Evolutionary conservation across 2,329 filamentous ascomycete genomes (phyloP), one percentile per base, ranked within the genome.

Genomic region (Ceratocystis variospora): DNA sequence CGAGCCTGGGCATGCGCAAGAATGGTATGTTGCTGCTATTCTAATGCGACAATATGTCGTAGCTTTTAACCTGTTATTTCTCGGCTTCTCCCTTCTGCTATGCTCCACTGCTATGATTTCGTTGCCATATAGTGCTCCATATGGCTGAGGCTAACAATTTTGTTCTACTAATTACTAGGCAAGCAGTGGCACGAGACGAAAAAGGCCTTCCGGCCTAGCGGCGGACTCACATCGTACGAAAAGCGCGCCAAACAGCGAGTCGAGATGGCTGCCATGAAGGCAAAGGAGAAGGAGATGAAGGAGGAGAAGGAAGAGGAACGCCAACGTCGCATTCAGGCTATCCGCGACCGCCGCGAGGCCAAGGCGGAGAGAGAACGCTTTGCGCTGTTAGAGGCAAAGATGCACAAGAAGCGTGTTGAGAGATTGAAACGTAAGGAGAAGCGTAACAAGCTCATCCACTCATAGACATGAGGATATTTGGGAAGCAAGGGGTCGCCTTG

Each of bases 331-430:
- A 85, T 94, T 65, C 83, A 92, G 73, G 82, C 82, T 10, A 89
- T 97, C 73, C 92, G 88, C 73, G 90, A 96, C 70, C 92, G 88
- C 76, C 84, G 90, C 71, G 87, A 85, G 22, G 89, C 87, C 64
- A 97, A 96, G 81, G 92, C 90, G 72, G 94, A 97, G 80, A 91
- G 88, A 76, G 90, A 92, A 73, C 82, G 93, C 71, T 97, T 93
- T 74, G 90, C 91, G 76, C 90, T 92, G 80, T 84, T 99, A 84
- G 93, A 91, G 22, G 90, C 91, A 78, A 97, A 94, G 80, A 97
- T 99, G 94, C 93, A 97, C 79, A 86, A 84, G 77, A 97, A 96
- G 82, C 83, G 92, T 69, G 87, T 97, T 12, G 94, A 99, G 78
- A 84, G 94, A 71, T 77, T 96, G 76, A 96, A 91, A 86, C 84